Evolutionary conservation across 768 basidiomycete species (phyloP).

Genomic region (Termitomyces sp.): DNA sequence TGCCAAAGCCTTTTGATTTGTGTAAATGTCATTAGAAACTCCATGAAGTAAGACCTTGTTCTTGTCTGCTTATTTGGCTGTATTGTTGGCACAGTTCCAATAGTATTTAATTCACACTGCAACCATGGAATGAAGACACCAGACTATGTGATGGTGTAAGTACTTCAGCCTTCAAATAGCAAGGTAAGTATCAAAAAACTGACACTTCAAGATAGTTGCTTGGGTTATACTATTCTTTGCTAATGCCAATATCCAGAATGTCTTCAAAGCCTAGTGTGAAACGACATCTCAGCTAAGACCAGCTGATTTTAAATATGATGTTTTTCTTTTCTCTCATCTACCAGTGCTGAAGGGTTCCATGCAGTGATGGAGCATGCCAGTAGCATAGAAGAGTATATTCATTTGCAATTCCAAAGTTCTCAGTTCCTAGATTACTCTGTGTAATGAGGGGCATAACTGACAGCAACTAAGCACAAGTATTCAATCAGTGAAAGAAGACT

Average conservation of each 20-base stretch:
- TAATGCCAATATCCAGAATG: constrained; percentile 23
- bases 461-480: background rate
- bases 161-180: background rate
- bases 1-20: constrained; percentile 21
- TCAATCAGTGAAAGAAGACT: background rate
- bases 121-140: constrained; percentile 34
- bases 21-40: constrained; percentile 27
- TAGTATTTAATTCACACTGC: constrained; percentile 31
- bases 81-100: constrained; percentile 15
- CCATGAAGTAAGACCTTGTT: constrained; percentile 35
- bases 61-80: constrained; percentile 16
- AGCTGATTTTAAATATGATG: constrained; percentile 35
- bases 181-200: background rate
- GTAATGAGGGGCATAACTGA: constrained; percentile 33
- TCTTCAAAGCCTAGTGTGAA: constrained; percentile 27
- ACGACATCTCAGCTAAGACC: constrained; percentile 28
- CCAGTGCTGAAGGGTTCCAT: constrained; percentile 32
- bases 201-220: background rate
- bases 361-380: constrained; percentile 29
- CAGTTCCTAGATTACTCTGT: constrained; percentile 36
- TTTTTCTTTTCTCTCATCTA: constrained; percentile 33
- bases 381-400: constrained; percentile 34
- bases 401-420: constrained; percentile 43
- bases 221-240: constrained; percentile 20
- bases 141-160: constrained; percentile 17